Evolutionary conservation across 2,329 filamentous ascomycete genomes (phyloP), one percentile per base, ranked within the genome.

Genomic region (Didymella keratinophila): DNA sequence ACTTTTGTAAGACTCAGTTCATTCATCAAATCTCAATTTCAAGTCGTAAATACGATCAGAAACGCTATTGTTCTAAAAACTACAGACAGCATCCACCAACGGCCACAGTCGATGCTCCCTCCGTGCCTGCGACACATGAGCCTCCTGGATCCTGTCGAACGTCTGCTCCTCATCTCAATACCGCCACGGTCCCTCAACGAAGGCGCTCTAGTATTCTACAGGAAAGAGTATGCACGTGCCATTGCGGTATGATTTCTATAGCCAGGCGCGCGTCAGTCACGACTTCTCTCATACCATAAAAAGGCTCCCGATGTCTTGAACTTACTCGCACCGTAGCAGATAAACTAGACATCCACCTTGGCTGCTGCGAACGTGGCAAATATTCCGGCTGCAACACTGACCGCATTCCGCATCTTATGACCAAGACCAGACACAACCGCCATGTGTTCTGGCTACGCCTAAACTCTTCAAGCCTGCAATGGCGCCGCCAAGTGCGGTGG

Each of bases 1-100:
- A 54, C n/a, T 16, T 50, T 51, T 50, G 20, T 54, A 58, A 50
- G 51, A 50, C 43, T 42, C 41, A 3, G 1, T 46, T 53, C 27
- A 12, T 36, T 23, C 16, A 23, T n/a, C 4, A 7, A 25, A 25
- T 4, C 10, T 27, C 12, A 34, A 23, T 16, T 14, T 16, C 8
- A 2, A 4, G 20, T 28, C 20, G 39, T 49, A 50, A 12, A 34
- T 50, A 49, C 7, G 45, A 58, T 11, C n/a, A 23, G 5, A 3
- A 23, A 14, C 18, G 20, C 20, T 16, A 3, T 14, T 39, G 7
- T 25, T 37, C 3, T 6, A 11, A 39, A 20, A 20, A 1, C 8
- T 11, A 20, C n/a, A 20, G 32, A 8, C 5, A 39, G 11, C 2
- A 20, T n/a, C 8, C 36, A 39, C 5, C 11, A 11, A 20, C 18